These are phyloP conservation scores for Solanum paucissectum DNA, from an alignment of 257 asterid genomes.

Conservation along the genomic window DNA sequence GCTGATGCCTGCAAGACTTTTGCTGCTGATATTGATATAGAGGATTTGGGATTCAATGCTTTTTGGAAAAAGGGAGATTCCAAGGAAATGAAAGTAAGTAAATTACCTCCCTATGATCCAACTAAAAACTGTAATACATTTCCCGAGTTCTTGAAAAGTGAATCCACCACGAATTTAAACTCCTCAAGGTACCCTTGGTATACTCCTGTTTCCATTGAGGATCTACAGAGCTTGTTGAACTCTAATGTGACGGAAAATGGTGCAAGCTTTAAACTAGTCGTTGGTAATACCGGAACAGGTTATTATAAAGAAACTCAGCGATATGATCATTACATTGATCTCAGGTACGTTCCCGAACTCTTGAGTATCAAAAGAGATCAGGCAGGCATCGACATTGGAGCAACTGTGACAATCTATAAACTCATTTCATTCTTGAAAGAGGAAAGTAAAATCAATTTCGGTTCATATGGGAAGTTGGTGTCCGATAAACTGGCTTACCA, in stretches of 20 bases:
- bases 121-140: not conserved
- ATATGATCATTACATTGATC: not conserved
- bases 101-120: not conserved
- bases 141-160: not conserved
- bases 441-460: not conserved
- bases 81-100: not conserved
- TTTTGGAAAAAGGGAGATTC: not conserved
- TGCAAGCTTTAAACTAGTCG: not conserved
- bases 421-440: not conserved
- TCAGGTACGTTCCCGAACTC: not conserved
- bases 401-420: not conserved
- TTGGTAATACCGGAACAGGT: not conserved
- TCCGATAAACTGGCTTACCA: not conserved
- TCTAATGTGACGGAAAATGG: not conserved
- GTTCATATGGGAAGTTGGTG: not conserved
- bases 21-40: not conserved
- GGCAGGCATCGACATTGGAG: not conserved
- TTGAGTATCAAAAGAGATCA: not conserved
- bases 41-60: not conserved
- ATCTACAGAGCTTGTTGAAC: not conserved
- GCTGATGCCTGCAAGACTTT: not conserved
- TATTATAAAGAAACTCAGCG: not conserved
- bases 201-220: not conserved
- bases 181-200: not conserved
- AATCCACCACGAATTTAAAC: not conserved